These are phyloP conservation scores for Chaetomium fimeti DNA, from an alignment of 495 filamentous ascomycete genomes.

Conservation along the genomic window DNA sequence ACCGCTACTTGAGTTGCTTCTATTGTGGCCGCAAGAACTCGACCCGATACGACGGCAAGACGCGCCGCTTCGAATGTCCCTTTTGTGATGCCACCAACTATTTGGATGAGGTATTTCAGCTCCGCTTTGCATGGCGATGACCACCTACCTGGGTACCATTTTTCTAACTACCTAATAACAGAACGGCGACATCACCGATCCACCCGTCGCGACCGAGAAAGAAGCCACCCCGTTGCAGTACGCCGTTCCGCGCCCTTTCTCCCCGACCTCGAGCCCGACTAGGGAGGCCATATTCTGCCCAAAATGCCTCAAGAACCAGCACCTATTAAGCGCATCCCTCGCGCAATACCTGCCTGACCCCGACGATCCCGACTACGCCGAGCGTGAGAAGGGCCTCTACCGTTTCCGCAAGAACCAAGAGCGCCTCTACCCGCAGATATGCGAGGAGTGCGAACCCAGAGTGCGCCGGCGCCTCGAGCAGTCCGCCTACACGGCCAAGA, in stretches of 20 bases:
- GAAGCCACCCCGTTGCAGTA: constrained; percentile 39
- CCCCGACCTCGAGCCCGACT: constrained; percentile 35
- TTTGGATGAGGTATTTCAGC: constrained; percentile 61
- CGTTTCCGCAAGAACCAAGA: constrained; percentile 65
- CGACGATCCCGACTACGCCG: constrained; percentile 60
- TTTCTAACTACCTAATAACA: constrained; percentile 30
- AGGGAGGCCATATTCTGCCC: constrained; percentile 61
- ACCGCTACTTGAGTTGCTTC: constrained; percentile 62
- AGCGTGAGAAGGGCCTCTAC: constrained; percentile 52
- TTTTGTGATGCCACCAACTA: constrained; percentile 80
- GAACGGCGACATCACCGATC: constrained; percentile 84
- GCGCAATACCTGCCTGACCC: constrained; percentile 68
- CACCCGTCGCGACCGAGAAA: constrained; percentile 57
- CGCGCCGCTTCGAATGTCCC: constrained; percentile 64
- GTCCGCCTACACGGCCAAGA: constrained; percentile 73
- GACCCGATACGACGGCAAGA: constrained; percentile 49
- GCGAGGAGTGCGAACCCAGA: constrained; percentile 66
- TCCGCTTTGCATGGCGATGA: background rate
- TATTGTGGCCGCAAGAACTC: constrained; percentile 68
- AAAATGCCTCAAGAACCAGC: constrained; percentile 79
- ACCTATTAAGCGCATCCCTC: constrained; percentile 63
- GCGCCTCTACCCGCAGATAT: constrained; percentile 78
- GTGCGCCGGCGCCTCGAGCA: constrained; percentile 63
- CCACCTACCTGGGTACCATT: background rate
- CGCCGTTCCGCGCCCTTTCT: constrained; percentile 40